These are phyloP conservation scores for Brassica carinata DNA, from an alignment of 345 rosid genomes.

Conservation along the genomic window DNA sequence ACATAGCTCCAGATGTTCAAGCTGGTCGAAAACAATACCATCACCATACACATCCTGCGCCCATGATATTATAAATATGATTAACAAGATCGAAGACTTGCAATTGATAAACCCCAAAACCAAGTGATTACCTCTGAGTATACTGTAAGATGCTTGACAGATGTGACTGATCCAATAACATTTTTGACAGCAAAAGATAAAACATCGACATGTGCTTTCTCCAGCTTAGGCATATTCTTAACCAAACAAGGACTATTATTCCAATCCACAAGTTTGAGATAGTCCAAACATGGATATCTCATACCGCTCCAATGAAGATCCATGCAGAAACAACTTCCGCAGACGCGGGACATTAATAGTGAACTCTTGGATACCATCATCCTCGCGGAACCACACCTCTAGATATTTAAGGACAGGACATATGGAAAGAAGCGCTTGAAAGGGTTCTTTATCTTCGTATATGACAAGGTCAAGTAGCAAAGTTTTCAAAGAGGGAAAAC, in stretches of 20 bases:
- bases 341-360: neutral
- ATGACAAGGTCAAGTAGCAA: neutral
- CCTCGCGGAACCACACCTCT: neutral
- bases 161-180: neutral
- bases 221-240: conserved; percentile 8
- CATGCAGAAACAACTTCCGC: neutral
- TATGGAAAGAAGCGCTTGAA: conserved; percentile 1
- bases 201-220: neutral
- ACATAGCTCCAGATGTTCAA: neutral
- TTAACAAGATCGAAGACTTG: neutral
- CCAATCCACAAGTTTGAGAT: neutral
- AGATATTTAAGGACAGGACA: conserved; percentile 11
- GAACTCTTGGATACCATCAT: neutral
- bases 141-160: neutral
- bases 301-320: neutral
- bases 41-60: neutral
- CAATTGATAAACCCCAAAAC: neutral
- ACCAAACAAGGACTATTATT: neutral
- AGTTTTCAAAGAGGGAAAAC: conserved; percentile 11
- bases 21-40: conserved; percentile 1
- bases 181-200: neutral
- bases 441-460: neutral
- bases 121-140: neutral
- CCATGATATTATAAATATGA: neutral
- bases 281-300: neutral